Evolutionary conservation across 75 land plant species (phyloP).

Genomic region (Pinus tabuliformis): DNA sequence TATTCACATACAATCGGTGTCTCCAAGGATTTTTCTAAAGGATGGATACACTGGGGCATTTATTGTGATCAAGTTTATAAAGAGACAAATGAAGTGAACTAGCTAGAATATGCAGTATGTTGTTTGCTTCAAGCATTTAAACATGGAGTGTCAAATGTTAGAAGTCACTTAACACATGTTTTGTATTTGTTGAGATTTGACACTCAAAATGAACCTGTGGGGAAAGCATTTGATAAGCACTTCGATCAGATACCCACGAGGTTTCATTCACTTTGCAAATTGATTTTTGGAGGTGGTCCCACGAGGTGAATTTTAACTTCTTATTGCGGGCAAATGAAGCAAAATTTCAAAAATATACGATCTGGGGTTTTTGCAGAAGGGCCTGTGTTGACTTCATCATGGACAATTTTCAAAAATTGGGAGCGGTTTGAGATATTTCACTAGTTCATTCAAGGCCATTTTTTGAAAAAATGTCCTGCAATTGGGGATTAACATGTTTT

Average conservation of each 20-base stretch:
- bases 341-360: too few species aligned
- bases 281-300: too few species aligned
- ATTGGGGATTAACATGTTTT: too few species aligned
- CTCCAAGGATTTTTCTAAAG: slow-evolving; percentile 83
- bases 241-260: slow-evolving; percentile 93
- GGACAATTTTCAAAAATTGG: too few species aligned
- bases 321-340: too few species aligned
- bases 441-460: too few species aligned
- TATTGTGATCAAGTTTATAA: slow-evolving; percentile 94
- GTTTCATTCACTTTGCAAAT: too few species aligned
- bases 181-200: slow-evolving; percentile 92
- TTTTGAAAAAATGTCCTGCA: too few species aligned
- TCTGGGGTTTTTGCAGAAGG: too few species aligned
- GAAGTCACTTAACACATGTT: slow-evolving; percentile 90
- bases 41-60: slow-evolving; percentile 99
- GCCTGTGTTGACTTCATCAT: too few species aligned
- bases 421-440: too few species aligned
- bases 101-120: slow-evolving; percentile 93
- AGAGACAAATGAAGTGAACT: slow-evolving; percentile 80
- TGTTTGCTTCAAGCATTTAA: slow-evolving; percentile 95
- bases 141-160: slow-evolving; percentile 82
- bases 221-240: slow-evolving; percentile 84
- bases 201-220: slow-evolving; percentile 80
- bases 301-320: too few species aligned
- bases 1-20: slow-evolving; percentile 77